A percentile compares a stretch with the other conserved stretches of the same genome.
Evolutionary conservation across 2,329 filamentous ascomycete species (phyloP).

Genomic region (Pseudopithomyces chartarum): DNA sequence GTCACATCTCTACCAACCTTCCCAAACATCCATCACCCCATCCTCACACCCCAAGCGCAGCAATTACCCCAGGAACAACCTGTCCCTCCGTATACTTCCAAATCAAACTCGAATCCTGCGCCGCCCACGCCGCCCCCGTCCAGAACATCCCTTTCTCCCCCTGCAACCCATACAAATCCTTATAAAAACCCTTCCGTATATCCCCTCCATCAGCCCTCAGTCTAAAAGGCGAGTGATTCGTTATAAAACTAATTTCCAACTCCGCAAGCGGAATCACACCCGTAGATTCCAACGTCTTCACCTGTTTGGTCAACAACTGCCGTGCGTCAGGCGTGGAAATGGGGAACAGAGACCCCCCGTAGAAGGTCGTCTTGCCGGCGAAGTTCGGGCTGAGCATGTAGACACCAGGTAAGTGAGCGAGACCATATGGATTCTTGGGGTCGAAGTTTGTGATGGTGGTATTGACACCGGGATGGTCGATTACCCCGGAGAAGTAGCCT

Average conservation of each 20-base stretch:
- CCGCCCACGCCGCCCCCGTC: neutral
- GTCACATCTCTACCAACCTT: too few species aligned
- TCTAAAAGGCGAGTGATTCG: neutral
- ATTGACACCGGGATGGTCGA: neutral
- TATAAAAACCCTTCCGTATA: neutral
- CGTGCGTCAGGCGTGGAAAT: neutral
- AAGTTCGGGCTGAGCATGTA: neutral
- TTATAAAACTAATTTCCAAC: neutral
- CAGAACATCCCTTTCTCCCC: neutral
- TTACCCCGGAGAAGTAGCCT: neutral
- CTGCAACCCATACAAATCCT: neutral
- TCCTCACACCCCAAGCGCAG: neutral
- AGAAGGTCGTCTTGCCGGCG: neutral
- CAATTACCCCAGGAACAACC: neutral
- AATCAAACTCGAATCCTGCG: neutral
- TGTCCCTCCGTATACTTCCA: neutral
- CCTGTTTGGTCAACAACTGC: neutral
- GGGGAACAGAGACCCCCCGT: neutral
- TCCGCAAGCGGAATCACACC: neutral
- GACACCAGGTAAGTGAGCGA: neutral
- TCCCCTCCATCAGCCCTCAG: neutral
- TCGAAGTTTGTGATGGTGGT: neutral
- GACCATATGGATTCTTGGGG: neutral
- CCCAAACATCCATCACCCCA: too few species aligned
- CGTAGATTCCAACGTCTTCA: neutral